A percentile compares a stretch with the other conserved stretches of the same genome.
Conservation (phyloP, 2,329 filamentous ascomycete genomes). For the Fusarium nematophilum region DNA sequence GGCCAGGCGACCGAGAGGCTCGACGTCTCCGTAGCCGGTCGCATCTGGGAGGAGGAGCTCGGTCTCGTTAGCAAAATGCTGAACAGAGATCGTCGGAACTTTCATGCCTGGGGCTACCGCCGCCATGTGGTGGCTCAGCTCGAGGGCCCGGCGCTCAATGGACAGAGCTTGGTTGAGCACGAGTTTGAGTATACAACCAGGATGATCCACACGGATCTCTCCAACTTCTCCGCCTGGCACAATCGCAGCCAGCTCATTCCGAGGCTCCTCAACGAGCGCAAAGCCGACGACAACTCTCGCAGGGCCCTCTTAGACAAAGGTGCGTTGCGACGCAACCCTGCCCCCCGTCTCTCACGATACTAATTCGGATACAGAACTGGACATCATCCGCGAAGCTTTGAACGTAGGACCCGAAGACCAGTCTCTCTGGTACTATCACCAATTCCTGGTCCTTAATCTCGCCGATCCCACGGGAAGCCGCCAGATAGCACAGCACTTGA, state of each 20-base stretch:
- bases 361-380: slow-evolving; percentile 69
- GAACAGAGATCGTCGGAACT: slow-evolving; percentile 86
- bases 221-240: slow-evolving; percentile 98
- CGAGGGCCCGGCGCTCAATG: slow-evolving; percentile 67
- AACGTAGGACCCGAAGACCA: slow-evolving; percentile 95
- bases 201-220: slow-evolving; percentile 87
- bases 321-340: slow-evolving; percentile 54
- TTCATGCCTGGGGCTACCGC: slow-evolving; percentile 96
- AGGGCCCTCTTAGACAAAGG: slow-evolving; percentile 78
- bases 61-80: slow-evolving; percentile 89
- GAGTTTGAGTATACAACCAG: slow-evolving; percentile 92
- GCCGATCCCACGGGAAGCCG: slow-evolving; percentile 60
- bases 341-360: not conserved
- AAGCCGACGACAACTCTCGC: slow-evolving; percentile 71
- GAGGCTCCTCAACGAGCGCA: slow-evolving; percentile 76
- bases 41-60: slow-evolving; percentile 87
- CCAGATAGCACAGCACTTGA: slow-evolving; percentile 74
- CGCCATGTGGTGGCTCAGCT: slow-evolving; percentile 81
- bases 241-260: slow-evolving; percentile 87
- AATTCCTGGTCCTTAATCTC: slow-evolving; percentile 81
- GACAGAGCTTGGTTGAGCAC: slow-evolving; percentile 74
- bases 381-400: slow-evolving; percentile 79
- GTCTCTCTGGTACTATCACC: slow-evolving; percentile 97
- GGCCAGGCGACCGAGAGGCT: slow-evolving; percentile 76
- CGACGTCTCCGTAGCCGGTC: slow-evolving; percentile 63